phyloP scores from a whole-genome alignment of 108 stramenopile species.

The Schizochytrium sp. region DNA sequence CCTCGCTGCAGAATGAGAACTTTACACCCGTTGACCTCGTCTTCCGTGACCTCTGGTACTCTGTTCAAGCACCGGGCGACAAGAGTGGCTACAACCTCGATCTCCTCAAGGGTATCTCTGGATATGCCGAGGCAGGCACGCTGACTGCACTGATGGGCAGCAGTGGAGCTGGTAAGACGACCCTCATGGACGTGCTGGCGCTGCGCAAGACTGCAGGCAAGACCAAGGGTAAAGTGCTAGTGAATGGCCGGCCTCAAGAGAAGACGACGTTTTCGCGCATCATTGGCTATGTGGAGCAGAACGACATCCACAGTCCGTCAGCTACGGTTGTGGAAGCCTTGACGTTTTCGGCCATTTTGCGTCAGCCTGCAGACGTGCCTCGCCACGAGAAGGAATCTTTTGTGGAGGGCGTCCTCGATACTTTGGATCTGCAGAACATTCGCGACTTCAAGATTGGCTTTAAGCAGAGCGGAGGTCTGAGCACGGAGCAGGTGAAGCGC shows the following conservation, averaged over 20 bases:
- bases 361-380: not conserved
- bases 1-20: not conserved
- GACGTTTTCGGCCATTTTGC: slow-evolving; percentile 33
- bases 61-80: not conserved
- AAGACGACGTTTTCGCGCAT: slow-evolving; percentile 22
- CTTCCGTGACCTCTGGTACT: slow-evolving; percentile 11
- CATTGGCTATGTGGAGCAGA: slow-evolving; percentile 60
- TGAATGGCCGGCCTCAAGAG: slow-evolving; percentile 20
- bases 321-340: slow-evolving; percentile 59
- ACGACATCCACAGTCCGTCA: slow-evolving; percentile 52
- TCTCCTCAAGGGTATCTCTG: slow-evolving; percentile 17
- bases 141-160: slow-evolving; percentile 35
- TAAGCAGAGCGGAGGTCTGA: slow-evolving; percentile 14
- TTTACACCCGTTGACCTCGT: not conserved
- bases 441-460: slow-evolving; percentile 30
- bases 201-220: slow-evolving; percentile 48
- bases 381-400: slow-evolving; percentile 17
- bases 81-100: not conserved
- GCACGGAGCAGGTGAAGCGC: slow-evolving; percentile 58
- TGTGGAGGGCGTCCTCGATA: slow-evolving; percentile 41
- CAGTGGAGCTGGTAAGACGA: slow-evolving; percentile 53
- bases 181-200: slow-evolving; percentile 58
- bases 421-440: slow-evolving; percentile 58
- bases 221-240: not conserved
- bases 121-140: slow-evolving; percentile 18